Evolutionary conservation across 768 basidiomycete genomes (phyloP).

Genomic region (Phanerochaete carnosa): DNA sequence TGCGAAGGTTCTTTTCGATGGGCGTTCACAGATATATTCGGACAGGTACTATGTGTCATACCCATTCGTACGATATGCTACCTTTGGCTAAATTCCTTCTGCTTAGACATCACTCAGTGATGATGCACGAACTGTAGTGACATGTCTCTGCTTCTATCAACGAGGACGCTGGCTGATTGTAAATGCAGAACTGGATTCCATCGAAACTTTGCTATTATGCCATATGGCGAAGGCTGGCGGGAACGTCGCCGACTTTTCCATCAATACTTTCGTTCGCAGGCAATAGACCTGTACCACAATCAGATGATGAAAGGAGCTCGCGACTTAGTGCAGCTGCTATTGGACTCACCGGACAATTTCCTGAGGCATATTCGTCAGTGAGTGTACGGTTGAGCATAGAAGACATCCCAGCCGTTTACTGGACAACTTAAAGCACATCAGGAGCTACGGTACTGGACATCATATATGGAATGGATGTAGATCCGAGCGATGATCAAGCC

Average conservation of each 20-base stretch:
- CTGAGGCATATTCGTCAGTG: not conserved
- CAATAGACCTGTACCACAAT: not conserved
- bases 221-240: conserved; percentile 1
- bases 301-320: not conserved
- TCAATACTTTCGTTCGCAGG: conserved; percentile 5
- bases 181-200: not conserved
- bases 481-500: not conserved
- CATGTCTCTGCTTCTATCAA: not conserved
- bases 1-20: conserved; percentile 24
- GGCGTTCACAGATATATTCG: conserved; percentile 23
- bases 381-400: not conserved
- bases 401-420: not conserved
- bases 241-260: not conserved
- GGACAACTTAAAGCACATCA: not conserved
- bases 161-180: not conserved
- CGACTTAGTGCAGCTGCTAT: not conserved
- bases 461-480: not conserved
- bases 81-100: not conserved
- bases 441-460: not conserved
- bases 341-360: not conserved
- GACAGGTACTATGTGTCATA: conserved; percentile 12
- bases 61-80: not conserved
- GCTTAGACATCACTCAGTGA: not conserved
- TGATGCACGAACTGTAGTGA: not conserved
- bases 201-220: not conserved